phyloP scores from a whole-genome alignment of 2,329 filamentous ascomycete genomes.

The Cercospora canescens region DNA sequence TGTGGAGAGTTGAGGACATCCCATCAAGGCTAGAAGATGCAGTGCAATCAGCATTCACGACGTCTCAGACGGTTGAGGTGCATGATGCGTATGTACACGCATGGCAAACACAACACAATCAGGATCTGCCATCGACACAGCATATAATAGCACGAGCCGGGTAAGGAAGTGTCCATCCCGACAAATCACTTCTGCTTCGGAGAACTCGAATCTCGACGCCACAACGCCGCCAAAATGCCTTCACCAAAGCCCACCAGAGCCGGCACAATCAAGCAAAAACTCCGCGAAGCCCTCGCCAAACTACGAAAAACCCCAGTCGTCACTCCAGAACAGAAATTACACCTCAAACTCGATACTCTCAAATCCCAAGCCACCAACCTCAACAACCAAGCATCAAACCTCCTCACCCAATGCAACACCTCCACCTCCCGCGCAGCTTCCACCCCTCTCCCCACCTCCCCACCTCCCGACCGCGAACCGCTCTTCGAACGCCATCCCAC shows the following conservation, averaged over 20 bases:
- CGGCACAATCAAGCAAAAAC: background rate
- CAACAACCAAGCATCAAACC: background rate
- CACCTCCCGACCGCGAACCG: conserved; percentile 10
- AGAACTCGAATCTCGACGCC: background rate
- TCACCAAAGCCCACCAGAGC: background rate
- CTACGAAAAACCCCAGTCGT: conserved; percentile 9
- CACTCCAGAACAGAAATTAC: conserved; percentile 11
- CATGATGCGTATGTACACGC: background rate
- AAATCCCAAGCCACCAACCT: conserved; percentile 12
- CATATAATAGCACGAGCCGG: too few species aligned
- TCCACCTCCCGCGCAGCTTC: conserved; percentile 8
- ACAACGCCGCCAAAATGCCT: background rate
- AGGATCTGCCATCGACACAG: background rate
- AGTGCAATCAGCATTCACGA: background rate
- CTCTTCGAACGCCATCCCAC: conserved; percentile 12
- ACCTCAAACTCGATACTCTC: conserved; percentile 11
- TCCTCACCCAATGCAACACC: conserved; percentile 1
- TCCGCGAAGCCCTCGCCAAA: conserved; percentile 4
- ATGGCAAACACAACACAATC: background rate
- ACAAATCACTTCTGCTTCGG: background rate
- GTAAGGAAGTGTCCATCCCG: too few species aligned
- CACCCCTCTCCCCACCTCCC: conserved; percentile 10
- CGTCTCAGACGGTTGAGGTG: background rate
- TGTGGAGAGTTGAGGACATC: too few species aligned
- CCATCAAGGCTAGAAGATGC: background rate